Conservation (phyloP, 345 rosid genomes). For the Salix viminalis region DNA sequence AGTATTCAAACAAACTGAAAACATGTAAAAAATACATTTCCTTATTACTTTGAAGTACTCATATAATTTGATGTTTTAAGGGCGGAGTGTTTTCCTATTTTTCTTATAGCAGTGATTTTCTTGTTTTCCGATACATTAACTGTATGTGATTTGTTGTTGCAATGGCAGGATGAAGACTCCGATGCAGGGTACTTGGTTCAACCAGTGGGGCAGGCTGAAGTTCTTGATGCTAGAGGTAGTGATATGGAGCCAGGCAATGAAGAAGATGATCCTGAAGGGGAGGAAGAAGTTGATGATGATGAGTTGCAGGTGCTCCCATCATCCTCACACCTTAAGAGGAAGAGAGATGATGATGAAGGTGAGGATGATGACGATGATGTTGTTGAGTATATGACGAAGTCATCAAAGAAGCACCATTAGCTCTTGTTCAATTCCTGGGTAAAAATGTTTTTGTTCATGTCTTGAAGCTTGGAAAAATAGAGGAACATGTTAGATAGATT, state of each 20-base stretch:
- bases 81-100: background rate
- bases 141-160: background rate
- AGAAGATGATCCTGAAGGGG: slow-evolving; percentile 42
- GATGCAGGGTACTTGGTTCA: slow-evolving; percentile 62
- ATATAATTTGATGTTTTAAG: background rate
- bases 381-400: slow-evolving; percentile 21
- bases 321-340: slow-evolving; percentile 49
- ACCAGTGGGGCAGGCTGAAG: slow-evolving; percentile 49
- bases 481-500: slow-evolving; percentile 18
- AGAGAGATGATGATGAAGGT: slow-evolving; percentile 32
- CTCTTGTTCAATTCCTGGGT: background rate
- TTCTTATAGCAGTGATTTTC: background rate
- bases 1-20: background rate
- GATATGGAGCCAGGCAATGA: slow-evolving; percentile 48
- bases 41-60: background rate
- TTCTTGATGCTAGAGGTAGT: slow-evolving; percentile 40
- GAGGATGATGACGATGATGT: slow-evolving; percentile 22
- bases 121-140: background rate
- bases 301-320: slow-evolving; percentile 28
- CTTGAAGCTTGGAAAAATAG: slow-evolving; percentile 12
- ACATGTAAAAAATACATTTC: background rate
- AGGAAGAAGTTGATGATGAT: slow-evolving; percentile 34
- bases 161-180: slow-evolving; percentile 55
- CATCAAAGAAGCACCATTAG: slow-evolving; percentile 45
- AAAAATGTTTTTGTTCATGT: slow-evolving; percentile 3